These are phyloP conservation scores for Clonostachys byssicola DNA, from an alignment of 2,329 filamentous ascomycete species.

Conservation along the genomic window DNA sequence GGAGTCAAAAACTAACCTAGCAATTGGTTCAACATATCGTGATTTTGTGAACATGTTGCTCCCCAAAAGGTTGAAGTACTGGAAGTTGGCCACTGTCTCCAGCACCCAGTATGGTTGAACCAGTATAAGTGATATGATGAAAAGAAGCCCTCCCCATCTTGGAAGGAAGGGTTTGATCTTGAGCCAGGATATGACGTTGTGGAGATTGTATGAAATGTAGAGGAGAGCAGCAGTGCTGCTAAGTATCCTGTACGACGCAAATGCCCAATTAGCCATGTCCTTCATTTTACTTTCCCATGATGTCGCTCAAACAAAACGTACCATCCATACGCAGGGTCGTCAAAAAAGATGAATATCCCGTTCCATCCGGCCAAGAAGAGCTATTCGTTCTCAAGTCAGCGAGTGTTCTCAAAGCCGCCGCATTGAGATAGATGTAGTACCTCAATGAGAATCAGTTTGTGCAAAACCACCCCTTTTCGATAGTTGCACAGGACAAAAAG, in stretches of 20 bases:
- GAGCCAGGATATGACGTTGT: slow-evolving; percentile 8
- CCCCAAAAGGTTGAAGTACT: slow-evolving; percentile 6
- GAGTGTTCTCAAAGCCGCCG: not conserved
- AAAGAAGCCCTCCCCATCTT: slow-evolving; percentile 5
- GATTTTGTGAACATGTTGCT: slow-evolving; percentile 2
- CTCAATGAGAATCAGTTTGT: slow-evolving; percentile 9
- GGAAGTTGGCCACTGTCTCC: slow-evolving; percentile 7
- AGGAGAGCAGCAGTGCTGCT: slow-evolving; percentile 5
- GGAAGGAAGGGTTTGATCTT: slow-evolving; percentile 10
- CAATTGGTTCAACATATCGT: slow-evolving; percentile 5
- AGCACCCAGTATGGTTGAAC: slow-evolving; percentile 8
- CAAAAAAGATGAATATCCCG: slow-evolving; percentile 8
- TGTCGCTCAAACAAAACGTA: not conserved
- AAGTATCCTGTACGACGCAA: slow-evolving; percentile 1
- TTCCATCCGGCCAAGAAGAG: slow-evolving; percentile 5
- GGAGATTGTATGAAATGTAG: slow-evolving; percentile 8
- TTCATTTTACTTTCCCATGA: not conserved
- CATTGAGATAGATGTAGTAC: not conserved
- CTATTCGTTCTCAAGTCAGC: not conserved
- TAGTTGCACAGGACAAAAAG: slow-evolving; percentile 8
- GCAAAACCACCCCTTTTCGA: slow-evolving; percentile 6
- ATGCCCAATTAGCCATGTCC: not conserved
- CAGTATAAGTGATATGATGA: slow-evolving; percentile 4
- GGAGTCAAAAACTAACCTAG: not conserved
- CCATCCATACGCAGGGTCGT: slow-evolving; percentile 3